These are phyloP conservation scores for Aspergillus ochraceus DNA, from an alignment of 2,329 filamentous ascomycete species.

Conservation along the genomic window DNA sequence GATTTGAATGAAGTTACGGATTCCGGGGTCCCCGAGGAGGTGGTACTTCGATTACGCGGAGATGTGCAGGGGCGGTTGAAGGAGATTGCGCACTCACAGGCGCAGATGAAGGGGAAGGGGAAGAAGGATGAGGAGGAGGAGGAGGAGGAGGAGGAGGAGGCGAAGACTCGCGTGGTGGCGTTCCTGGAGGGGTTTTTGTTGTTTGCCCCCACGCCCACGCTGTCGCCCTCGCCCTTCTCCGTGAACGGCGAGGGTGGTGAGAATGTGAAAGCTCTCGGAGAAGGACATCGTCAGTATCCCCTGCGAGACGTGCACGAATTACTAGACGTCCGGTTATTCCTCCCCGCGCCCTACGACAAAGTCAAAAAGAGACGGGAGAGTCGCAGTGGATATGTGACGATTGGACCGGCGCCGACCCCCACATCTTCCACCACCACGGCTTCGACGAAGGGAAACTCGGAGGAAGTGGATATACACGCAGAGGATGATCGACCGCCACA, in stretches of 20 bases:
- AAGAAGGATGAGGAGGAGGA: background rate
- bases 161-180: slow-evolving; percentile 52
- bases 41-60: slow-evolving; percentile 25
- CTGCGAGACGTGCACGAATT: slow-evolving; percentile 30
- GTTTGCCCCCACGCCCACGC: slow-evolving; percentile 35
- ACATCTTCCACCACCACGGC: background rate
- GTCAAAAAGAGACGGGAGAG: slow-evolving; percentile 43
- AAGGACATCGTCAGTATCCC: too few relatives aligned
- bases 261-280: too few relatives aligned
- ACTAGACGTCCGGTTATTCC: slow-evolving; percentile 75
- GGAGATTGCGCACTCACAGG: too few relatives aligned
- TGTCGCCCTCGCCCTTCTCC: too few relatives aligned
- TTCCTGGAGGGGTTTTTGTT: slow-evolving; percentile 89
- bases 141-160: too few relatives aligned
- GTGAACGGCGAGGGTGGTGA: too few relatives aligned
- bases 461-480: slow-evolving; percentile 27
- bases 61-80: slow-evolving; percentile 25
- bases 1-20: slow-evolving; percentile 57
- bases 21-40: slow-evolving; percentile 31
- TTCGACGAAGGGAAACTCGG: slow-evolving; percentile 2
- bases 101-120: background rate
- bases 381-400: slow-evolving; percentile 49
- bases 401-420: slow-evolving; percentile 36
- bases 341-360: slow-evolving; percentile 64
- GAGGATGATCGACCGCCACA: slow-evolving; percentile 49